Conservation (phyloP, 345 rosid species). For the Moricandia arvensis region DNA sequence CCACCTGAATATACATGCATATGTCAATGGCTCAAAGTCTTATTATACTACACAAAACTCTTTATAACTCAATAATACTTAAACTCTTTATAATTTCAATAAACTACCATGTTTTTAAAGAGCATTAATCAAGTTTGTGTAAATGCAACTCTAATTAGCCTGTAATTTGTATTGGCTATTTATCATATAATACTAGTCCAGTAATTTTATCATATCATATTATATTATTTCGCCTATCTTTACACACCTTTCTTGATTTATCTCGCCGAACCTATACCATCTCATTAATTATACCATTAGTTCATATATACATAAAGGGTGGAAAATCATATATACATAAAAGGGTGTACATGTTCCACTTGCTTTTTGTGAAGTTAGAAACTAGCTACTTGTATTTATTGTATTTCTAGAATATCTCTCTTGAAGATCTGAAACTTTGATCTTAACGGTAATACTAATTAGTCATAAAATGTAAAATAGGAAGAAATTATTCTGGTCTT, state of each 20-base stretch:
- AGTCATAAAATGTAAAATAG: background rate
- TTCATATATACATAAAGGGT: background rate
- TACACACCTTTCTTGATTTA: background rate
- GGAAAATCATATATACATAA: too few species aligned
- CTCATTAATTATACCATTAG: slow-evolving; percentile 14
- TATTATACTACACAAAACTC: background rate
- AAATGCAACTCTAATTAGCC: too few species aligned
- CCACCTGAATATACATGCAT: too few species aligned
- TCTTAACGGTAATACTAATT: background rate
- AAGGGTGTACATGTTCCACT: background rate
- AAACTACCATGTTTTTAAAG: too few species aligned
- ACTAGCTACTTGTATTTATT: background rate
- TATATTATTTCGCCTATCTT: background rate
- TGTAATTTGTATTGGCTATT: too few species aligned
- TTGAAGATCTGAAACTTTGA: slow-evolving; percentile 15
- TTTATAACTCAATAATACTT: background rate
- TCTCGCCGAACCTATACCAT: background rate
- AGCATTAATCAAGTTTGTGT: background rate
- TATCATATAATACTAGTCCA: too few species aligned
- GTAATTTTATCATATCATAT: too few species aligned
- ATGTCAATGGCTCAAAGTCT: too few species aligned
- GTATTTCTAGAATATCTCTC: background rate
- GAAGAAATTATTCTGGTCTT: background rate
- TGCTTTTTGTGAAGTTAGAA: background rate
- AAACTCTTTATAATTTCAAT: too few species aligned